phyloP scores from a whole-genome alignment of 2,329 filamentous ascomycete genomes.

The Orbilia blumenaviensis region DNA sequence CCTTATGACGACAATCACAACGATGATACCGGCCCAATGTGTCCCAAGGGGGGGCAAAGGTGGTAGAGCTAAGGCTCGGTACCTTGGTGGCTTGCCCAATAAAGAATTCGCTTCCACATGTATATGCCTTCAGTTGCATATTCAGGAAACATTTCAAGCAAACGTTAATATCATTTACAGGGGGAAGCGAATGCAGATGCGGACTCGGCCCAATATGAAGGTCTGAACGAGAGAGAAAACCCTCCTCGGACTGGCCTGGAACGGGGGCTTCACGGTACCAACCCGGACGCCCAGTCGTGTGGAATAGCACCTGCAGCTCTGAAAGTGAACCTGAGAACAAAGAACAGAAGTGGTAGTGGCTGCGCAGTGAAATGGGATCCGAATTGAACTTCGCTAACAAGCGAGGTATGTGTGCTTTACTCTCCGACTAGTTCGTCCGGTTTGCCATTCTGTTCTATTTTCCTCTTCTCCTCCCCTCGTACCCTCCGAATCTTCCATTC shows the following conservation, averaged over 20 bases:
- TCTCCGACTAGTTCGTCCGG: constrained; percentile 35
- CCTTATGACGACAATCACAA: constrained; percentile 2
- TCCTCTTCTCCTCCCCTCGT: background rate
- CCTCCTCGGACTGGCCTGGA: constrained; percentile 5
- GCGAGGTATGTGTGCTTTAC: constrained; percentile 39
- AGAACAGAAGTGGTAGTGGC: background rate
- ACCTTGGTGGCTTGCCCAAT: constrained; percentile 3
- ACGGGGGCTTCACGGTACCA: background rate
- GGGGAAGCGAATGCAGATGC: constrained; percentile 22
- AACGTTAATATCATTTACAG: constrained; percentile 4
- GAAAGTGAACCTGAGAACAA: constrained; percentile 1
- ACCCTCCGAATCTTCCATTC: background rate
- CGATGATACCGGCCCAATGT: background rate
- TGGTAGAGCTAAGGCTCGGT: background rate
- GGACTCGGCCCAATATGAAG: constrained; percentile 1
- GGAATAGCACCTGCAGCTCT: background rate
- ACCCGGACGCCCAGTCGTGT: constrained; percentile 2
- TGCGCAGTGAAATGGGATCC: background rate
- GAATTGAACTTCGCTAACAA: constrained; percentile 30
- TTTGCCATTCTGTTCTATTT: background rate
- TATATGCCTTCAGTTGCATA: background rate
- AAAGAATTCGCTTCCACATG: constrained; percentile 3
- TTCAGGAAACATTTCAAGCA: constrained; percentile 1
- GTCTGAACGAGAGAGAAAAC: background rate
- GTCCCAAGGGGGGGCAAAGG: constrained; percentile 4